A percentile compares a stretch with the other conserved stretches of the same genome.
These are phyloP conservation scores for Tolypocladium tropicale DNA, from an alignment of 2,329 filamentous ascomycete species.

Conservation along the genomic window DNA sequence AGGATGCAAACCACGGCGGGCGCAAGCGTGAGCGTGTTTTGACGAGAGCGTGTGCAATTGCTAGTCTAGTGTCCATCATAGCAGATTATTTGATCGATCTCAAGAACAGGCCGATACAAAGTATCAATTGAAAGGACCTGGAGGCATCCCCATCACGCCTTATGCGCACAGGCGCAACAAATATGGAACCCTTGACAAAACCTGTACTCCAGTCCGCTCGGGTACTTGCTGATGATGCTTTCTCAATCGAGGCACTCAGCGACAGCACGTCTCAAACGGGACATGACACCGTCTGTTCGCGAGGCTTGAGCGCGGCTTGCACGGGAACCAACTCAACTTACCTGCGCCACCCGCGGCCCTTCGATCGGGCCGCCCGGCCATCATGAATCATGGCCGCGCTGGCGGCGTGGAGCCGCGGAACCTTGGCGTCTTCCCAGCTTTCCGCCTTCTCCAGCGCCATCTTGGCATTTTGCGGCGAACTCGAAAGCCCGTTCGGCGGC, in stretches of 20 bases:
- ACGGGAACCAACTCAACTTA: neutral
- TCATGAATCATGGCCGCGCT: neutral
- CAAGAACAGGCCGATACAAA: too few relatives aligned
- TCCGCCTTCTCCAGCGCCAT: neutral
- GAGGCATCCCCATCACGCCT: neutral
- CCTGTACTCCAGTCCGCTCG: too few relatives aligned
- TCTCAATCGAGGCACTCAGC: neutral
- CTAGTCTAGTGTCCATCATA: neutral
- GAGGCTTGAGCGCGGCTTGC: too few relatives aligned
- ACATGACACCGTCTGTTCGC: neutral
- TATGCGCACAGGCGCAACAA: too few relatives aligned
- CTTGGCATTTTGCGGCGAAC: neutral
- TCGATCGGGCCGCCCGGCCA: neutral
- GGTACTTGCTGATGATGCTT: neutral
- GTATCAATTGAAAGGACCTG: too few relatives aligned
- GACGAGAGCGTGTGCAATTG: neutral
- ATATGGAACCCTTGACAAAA: neutral
- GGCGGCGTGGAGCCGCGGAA: neutral
- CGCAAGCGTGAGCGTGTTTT: neutral
- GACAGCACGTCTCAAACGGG: neutral
- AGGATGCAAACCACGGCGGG: too few relatives aligned
- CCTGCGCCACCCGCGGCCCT: neutral
- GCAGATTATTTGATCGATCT: too few relatives aligned
- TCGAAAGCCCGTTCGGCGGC: neutral
- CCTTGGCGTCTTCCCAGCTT: neutral